These are phyloP conservation scores for Neurospora sp. DNA, from an alignment of 495 filamentous ascomycete species.

Conservation along the genomic window DNA sequence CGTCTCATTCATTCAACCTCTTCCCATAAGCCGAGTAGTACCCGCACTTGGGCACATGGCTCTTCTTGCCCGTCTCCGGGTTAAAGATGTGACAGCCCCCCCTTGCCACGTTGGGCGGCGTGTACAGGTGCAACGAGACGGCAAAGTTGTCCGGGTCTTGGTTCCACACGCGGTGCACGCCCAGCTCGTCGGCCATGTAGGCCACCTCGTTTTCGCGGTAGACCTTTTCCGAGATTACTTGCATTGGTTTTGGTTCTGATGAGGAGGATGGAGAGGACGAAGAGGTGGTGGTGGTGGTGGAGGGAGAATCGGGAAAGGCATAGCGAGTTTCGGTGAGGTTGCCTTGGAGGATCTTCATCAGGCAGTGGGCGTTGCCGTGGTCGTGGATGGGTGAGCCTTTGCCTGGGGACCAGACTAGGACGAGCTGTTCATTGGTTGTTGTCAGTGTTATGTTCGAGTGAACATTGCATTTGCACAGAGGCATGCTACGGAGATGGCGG, in stretches of 20 bases:
- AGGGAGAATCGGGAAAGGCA: conserved; percentile 51
- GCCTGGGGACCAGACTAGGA: conserved; percentile 91
- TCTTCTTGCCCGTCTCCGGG: conserved; percentile 58
- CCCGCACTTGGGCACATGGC: conserved; percentile 55
- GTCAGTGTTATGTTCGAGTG: neutral
- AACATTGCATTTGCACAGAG: neutral
- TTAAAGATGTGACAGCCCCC: conserved; percentile 68
- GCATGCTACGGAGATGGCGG: neutral
- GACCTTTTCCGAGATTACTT: conserved; percentile 41
- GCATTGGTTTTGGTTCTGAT: conserved; percentile 34
- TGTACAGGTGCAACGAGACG: conserved; percentile 84
- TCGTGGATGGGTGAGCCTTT: conserved; percentile 80
- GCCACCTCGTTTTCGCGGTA: conserved; percentile 40
- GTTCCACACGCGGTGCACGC: conserved; percentile 76
- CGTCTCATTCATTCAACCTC: conserved; percentile 19
- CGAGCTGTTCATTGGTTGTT: conserved; percentile 41
- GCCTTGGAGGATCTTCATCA: conserved; percentile 65
- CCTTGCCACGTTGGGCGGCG: conserved; percentile 74
- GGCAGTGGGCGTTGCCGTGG: conserved; percentile 73
- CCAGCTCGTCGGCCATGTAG: conserved; percentile 44
- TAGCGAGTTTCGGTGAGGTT: conserved; percentile 71
- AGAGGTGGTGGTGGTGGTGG: conserved; percentile 22
- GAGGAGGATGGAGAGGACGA: conserved; percentile 34
- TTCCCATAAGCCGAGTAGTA: conserved; percentile 50
- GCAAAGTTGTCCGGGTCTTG: conserved; percentile 57